Evolutionary conservation across 2,329 filamentous ascomycete genomes (phyloP).

Genomic region (Colletotrichum neosansevieriae): DNA sequence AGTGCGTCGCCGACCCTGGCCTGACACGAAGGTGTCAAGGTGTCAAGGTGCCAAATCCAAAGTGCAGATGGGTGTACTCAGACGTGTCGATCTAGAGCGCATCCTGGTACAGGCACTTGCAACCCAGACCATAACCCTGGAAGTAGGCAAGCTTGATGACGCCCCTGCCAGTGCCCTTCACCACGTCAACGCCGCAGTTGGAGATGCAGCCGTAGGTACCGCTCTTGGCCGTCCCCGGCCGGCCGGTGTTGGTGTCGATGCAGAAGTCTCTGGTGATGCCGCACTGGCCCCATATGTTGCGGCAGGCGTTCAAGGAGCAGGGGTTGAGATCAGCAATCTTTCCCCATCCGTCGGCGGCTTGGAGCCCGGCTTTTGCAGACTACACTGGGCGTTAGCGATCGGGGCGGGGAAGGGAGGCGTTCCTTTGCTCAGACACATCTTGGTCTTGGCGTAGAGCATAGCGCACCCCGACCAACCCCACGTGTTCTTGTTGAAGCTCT

Average conservation of each 20-base stretch:
- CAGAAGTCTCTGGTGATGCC: conserved; percentile 28
- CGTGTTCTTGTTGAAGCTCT: conserved; percentile 51
- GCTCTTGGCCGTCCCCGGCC: conserved; percentile 3
- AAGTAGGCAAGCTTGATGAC: conserved; percentile 16
- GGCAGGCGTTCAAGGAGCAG: conserved; percentile 59
- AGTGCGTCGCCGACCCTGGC: conserved; percentile 1
- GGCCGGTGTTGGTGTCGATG: conserved; percentile 19
- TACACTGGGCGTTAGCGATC: conserved; percentile 48
- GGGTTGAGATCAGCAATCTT: conserved; percentile 56
- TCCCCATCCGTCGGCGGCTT: conserved; percentile 46
- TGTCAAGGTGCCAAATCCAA: conserved; percentile 46
- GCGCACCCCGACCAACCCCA: conserved; percentile 51
- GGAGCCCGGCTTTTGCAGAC: conserved; percentile 58
- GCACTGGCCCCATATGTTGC: conserved; percentile 45
- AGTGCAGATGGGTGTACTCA: conserved; percentile 51
- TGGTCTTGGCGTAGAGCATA: conserved; percentile 22
- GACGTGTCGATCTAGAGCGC: conserved; percentile 35
- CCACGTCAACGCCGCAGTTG: conserved; percentile 53
- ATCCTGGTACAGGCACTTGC: conserved; percentile 7
- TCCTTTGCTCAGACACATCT: conserved; percentile 44
- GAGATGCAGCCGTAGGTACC: conserved; percentile 52
- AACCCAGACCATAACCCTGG: neutral
- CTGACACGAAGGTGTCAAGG: neutral
- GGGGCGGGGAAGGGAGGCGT: conserved; percentile 41
- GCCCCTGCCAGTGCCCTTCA: conserved; percentile 32